Conservation (phyloP, 495 filamentous ascomycete genomes). For the Hypomontagnella submonticulosa region DNA sequence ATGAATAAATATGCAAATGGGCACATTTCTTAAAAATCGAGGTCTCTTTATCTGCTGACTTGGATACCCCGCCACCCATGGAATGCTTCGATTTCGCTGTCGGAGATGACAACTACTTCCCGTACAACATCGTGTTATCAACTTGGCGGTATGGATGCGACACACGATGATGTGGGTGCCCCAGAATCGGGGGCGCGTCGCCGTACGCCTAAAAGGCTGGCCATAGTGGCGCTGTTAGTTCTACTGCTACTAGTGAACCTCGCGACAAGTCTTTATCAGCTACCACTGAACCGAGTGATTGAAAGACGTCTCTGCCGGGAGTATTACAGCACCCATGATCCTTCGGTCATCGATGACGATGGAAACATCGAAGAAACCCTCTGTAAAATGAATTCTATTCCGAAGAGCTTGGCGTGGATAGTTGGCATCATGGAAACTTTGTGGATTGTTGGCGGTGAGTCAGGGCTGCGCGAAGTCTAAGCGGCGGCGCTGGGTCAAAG, state of each 20-base stretch:
- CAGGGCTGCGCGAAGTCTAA: neutral
- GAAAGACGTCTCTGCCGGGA: constrained; percentile 60
- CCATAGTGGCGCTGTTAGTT: constrained; percentile 49
- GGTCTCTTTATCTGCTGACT: no score
- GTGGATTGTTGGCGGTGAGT: constrained; percentile 59
- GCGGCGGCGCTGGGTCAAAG: neutral
- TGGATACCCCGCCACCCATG: constrained; percentile 2
- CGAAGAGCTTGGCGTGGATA: constrained; percentile 57
- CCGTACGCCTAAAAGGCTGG: constrained; percentile 11
- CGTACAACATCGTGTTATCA: neutral
- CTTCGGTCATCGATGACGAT: constrained; percentile 46
- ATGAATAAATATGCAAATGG: no score
- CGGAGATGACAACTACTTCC: neutral
- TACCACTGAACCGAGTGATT: constrained; percentile 60
- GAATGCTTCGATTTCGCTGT: neutral
- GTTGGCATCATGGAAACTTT: constrained; percentile 56
- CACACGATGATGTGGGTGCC: neutral
- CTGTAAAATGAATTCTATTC: constrained; percentile 60
- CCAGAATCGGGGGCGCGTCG: constrained; percentile 10
- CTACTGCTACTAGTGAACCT: constrained; percentile 58
- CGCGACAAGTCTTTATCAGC: constrained; percentile 56
- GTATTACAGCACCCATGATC: constrained; percentile 54
- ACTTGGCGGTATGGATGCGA: constrained; percentile 14
- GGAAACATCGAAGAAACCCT: constrained; percentile 55
- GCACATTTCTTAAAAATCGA: no score